Conservation (phyloP, 139 green algal species). For the Coelastrella sp. region DNA sequence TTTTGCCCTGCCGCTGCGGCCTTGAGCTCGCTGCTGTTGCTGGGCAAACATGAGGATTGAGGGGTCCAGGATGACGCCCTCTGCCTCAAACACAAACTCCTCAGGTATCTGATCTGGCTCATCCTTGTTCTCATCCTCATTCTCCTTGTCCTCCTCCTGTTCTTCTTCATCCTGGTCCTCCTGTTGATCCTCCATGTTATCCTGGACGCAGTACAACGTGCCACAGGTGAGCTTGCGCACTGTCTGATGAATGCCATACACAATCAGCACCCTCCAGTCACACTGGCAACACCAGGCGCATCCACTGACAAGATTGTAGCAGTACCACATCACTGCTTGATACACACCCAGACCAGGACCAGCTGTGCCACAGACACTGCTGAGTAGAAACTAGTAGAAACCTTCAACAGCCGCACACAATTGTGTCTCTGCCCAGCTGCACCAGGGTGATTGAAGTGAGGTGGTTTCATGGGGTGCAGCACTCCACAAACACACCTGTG, state of each 20-base stretch:
- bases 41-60: conserved; percentile 94
- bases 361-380: neutral
- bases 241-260: too few relatives aligned
- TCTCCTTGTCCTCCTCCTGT: conserved; percentile 79
- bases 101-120: conserved; percentile 82
- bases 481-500: conserved; percentile 40
- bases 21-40: conserved; percentile 90
- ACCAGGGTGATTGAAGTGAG: neutral
- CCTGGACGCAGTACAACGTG: conserved; percentile 28
- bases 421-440: neutral
- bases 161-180: conserved; percentile 83
- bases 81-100: conserved; percentile 99
- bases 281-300: too few relatives aligned
- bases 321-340: neutral
- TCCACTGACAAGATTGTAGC: too few relatives aligned
- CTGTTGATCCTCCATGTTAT: conserved; percentile 75
- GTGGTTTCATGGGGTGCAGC: too few relatives aligned
- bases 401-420: too few relatives aligned
- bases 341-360: neutral
- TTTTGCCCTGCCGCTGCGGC: conserved; percentile 92
- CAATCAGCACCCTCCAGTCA: too few relatives aligned
- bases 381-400: too few relatives aligned
- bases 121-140: conserved; percentile 56
- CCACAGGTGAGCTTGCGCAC: neutral
- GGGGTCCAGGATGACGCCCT: conserved; percentile 95